Conservation (phyloP, 2,329 filamentous ascomycete genomes). For the Aureobasidium sp. region DNA sequence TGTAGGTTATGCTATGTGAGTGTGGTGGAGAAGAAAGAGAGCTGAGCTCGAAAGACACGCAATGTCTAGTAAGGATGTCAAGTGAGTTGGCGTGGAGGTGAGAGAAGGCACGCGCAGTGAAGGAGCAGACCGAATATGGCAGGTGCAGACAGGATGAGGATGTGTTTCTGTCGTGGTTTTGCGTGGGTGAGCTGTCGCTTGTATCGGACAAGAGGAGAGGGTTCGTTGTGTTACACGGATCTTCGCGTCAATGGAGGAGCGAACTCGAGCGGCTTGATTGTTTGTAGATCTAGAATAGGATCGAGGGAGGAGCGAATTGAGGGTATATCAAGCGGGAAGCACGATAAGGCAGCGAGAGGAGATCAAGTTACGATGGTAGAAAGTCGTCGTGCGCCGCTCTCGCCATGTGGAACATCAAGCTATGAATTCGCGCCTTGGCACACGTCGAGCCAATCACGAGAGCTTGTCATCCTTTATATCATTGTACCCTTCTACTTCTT, state of each 20-base stretch:
- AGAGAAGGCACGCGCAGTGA: neutral
- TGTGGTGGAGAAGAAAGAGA: neutral
- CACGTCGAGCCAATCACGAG: conserved; percentile 5
- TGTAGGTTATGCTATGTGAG: conserved; percentile 21
- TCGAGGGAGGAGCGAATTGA: neutral
- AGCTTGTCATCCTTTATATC: neutral
- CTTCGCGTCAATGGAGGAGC: conserved; percentile 3
- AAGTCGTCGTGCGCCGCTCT: conserved; percentile 8
- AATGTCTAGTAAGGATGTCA: neutral
- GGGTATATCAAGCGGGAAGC: conserved; percentile 4
- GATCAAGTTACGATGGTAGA: conserved; percentile 1
- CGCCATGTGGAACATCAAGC: neutral
- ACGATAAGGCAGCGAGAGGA: conserved; percentile 1
- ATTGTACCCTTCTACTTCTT: neutral
- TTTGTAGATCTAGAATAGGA: neutral
- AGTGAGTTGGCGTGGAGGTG: neutral
- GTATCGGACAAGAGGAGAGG: neutral
- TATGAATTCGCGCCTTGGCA: conserved; percentile 1
- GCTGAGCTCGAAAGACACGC: conserved; percentile 5
- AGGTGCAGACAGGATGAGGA: neutral
- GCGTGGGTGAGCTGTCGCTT: conserved; percentile 10
- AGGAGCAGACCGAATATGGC: neutral
- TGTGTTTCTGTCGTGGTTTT: neutral
- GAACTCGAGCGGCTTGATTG: neutral
- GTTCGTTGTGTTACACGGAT: neutral